Conservation (phyloP, 2,329 filamentous ascomycete species). For the Taxawa tesnikishii region DNA sequence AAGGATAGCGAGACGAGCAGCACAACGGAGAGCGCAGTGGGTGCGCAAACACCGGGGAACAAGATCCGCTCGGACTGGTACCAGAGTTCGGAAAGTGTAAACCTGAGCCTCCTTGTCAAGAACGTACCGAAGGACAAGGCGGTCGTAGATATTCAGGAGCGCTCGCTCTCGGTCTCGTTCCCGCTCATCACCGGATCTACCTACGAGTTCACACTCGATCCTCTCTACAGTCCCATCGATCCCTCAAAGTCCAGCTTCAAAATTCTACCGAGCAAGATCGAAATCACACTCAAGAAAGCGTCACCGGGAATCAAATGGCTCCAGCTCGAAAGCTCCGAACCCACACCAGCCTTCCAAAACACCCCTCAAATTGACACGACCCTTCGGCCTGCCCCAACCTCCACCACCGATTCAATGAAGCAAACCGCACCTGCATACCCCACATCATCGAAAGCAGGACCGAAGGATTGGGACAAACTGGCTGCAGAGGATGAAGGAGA, state of each 20-base stretch:
- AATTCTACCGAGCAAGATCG: slow-evolving; percentile 68
- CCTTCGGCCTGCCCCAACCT: too few relatives aligned
- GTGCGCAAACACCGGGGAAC: slow-evolving; percentile 33
- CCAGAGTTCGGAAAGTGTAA: slow-evolving; percentile 48
- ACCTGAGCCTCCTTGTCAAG: slow-evolving; percentile 54
- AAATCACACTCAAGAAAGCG: slow-evolving; percentile 60
- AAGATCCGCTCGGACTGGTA: slow-evolving; percentile 62
- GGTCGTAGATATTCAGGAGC: slow-evolving; percentile 35
- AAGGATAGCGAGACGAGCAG: slow-evolving; percentile 3
- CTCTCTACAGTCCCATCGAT: slow-evolving; percentile 56
- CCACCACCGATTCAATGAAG: too few relatives aligned
- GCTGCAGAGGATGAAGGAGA: slow-evolving; percentile 35
- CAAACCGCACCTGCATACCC: slow-evolving; percentile 55
- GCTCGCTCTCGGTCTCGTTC: slow-evolving; percentile 45
- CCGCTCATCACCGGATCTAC: slow-evolving; percentile 37
- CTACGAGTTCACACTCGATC: slow-evolving; percentile 51
- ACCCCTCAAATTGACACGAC: too few relatives aligned
- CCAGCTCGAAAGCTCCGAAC: slow-evolving; percentile 37
- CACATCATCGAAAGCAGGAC: slow-evolving; percentile 69
- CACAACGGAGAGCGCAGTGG: not conserved
- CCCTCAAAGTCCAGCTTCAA: slow-evolving; percentile 45
- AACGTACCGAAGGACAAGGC: slow-evolving; percentile 47
- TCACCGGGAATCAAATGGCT: slow-evolving; percentile 57
- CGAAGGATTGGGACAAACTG: slow-evolving; percentile 87
- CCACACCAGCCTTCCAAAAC: too few relatives aligned